Evolutionary conservation across 2,329 filamentous ascomycete species (phyloP).

Genomic region (Penicillium sp.): DNA sequence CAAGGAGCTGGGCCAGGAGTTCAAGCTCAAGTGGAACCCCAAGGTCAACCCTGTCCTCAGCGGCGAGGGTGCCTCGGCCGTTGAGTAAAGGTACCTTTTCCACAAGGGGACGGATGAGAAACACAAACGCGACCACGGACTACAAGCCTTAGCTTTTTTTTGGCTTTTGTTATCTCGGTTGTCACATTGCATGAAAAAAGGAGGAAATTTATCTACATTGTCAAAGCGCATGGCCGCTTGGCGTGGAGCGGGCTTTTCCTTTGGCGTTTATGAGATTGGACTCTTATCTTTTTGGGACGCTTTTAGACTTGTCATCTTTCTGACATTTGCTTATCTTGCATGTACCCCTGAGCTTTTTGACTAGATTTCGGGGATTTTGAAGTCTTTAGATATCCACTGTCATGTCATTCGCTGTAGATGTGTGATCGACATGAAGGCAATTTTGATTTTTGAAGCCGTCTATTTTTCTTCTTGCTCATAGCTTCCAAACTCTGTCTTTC

Average conservation of each 20-base stretch:
- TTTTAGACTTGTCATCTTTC: constrained; percentile 14
- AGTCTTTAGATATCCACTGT: constrained; percentile 20
- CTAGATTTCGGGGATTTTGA: constrained; percentile 11
- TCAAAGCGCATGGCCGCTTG: not conserved
- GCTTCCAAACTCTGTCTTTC: not conserved
- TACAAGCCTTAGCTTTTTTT: not conserved
- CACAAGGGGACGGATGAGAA: not conserved
- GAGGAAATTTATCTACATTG: not conserved
- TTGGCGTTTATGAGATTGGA: constrained; percentile 8
- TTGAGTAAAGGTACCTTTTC: constrained; percentile 49
- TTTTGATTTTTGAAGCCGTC: not conserved
- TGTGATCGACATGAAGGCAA: constrained; percentile 11
- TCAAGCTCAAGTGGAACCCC: constrained; percentile 72
- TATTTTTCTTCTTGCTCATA: not conserved
- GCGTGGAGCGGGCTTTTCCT: constrained; percentile 9
- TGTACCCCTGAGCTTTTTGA: constrained; percentile 9
- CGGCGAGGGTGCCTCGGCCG: constrained; percentile 55
- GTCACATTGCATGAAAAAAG: not conserved
- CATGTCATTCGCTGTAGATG: constrained; percentile 7
- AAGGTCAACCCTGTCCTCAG: constrained; percentile 68
- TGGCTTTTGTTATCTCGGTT: not conserved
- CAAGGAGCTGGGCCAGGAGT: constrained; percentile 72
- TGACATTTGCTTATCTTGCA: constrained; percentile 1
- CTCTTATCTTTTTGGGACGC: not conserved
- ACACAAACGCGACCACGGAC: constrained; percentile 7